Base-by-base conservation (phyloP, 257 asterid genomes). In the Lycium ferocissimum region DNA sequence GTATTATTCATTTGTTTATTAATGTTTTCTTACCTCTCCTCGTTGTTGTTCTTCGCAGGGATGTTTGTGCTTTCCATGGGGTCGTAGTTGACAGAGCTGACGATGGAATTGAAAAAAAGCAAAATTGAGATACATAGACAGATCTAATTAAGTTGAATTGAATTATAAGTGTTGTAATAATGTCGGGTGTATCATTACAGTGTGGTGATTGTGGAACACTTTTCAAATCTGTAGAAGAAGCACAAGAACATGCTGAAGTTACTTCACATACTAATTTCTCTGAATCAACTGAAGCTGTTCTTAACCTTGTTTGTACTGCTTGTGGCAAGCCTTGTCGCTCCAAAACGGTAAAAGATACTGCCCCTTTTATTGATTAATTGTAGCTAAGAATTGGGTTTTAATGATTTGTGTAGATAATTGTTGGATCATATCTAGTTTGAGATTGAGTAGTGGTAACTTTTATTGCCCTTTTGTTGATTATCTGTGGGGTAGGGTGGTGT, bases 321-420 rank as follows among this genome's bases (percentile, higher is more conserved):
- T 97, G 99, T 80, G 92, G 96, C 85, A 97, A 97, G 86, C 98
- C 98, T 70, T 97, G 99, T 88, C 98, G 98, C 85, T 92, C 98
- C 81, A 91, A 90, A 94, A 97, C 97, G 58, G 99, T 97, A 94
- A 20, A 9, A 10, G 0, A 0, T 0, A 0, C 0, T 72, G 4
- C 15, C 72, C 45, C 45, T 40, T 54, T 57, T 15, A 57, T 57
- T 57, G 62, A 57, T 15, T 57, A 57, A 12, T 3, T 51, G 57
- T 51, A 10, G 57, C 11, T 40, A 40, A 40, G 45, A 40, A 40
- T 40, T 3, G 45, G 45, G 45, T 40, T 40, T 40, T 40, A 6
- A 40, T 40, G 45, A 40, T 40, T 40, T 40, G 45, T 40, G 6
- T 40, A 40, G 45, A 40, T 5, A 40, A 40, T 51, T 51, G 10